phyloP scores from a whole-genome alignment of 2,329 filamentous ascomycete genomes.

The Aspergillus niger region DNA sequence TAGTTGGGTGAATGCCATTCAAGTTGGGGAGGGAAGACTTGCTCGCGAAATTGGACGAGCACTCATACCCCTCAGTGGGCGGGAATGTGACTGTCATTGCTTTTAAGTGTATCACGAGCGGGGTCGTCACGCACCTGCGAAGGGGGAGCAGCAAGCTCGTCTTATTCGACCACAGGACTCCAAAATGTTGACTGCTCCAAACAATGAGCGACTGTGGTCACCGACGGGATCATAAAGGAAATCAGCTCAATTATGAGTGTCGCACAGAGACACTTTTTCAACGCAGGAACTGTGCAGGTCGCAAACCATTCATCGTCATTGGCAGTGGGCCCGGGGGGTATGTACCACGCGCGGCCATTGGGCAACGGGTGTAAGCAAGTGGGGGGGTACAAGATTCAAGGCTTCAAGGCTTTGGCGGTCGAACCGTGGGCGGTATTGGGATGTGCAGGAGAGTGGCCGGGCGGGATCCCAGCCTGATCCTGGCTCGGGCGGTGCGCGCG shows the following conservation, averaged over 20 bases:
- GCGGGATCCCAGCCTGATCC: background rate
- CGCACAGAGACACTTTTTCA: slow-evolving; percentile 13
- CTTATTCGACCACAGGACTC: slow-evolving; percentile 16
- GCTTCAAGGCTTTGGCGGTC: background rate
- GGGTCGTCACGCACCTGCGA: slow-evolving; percentile 19
- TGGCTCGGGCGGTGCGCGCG: slow-evolving; percentile 8
- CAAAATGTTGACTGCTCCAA: slow-evolving; percentile 3
- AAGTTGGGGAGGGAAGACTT: background rate
- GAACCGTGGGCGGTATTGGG: background rate
- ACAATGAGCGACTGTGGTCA: background rate
- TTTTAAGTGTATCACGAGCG: slow-evolving; percentile 19
- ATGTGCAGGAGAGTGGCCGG: background rate
- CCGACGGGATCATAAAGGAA: background rate
- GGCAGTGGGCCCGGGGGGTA: slow-evolving; percentile 15
- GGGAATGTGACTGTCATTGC: slow-evolving; percentile 19
- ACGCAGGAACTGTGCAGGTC: slow-evolving; percentile 21
- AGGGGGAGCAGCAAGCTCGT: slow-evolving; percentile 14
- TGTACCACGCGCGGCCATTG: slow-evolving; percentile 13
- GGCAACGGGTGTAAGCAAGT: background rate
- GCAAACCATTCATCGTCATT: slow-evolving; percentile 20
- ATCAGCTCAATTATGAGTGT: slow-evolving; percentile 9
- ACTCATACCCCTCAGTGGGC: slow-evolving; percentile 16
- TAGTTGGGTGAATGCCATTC: background rate
- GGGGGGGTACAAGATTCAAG: slow-evolving; percentile 1
- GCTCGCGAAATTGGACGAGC: slow-evolving; percentile 4